Evolutionary conservation across 83 land plant species (phyloP), one percentile per base, ranked within the genome.

Genomic region (Thuja plicata): DNA sequence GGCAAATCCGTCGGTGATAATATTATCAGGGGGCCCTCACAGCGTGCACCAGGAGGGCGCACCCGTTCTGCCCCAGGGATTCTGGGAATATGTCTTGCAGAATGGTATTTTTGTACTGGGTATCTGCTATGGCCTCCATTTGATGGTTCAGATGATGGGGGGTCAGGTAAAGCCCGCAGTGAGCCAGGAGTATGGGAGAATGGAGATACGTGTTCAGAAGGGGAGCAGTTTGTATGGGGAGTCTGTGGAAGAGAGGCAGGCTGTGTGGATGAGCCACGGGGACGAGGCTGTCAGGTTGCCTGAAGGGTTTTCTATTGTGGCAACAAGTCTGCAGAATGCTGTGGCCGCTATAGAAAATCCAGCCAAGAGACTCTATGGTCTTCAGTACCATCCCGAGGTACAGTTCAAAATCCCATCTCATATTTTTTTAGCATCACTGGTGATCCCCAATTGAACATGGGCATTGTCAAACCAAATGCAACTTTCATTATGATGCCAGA

Each of bases 331-430:
- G 81, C 97, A 98, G 89, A 97, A 97, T 15, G 92, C 89, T 9
- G 92, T 97, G 15, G 99, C 96, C 1, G 98, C 97, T 9, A 93
- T 98, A 86, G 98, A 97, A 93, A 89, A 93, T 86, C 81, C 87
- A 5, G 87, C 27, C 35, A 92, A 89, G 73, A 89, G 94, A 86
- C 88, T 98, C 41, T 97, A 90, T 86, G 99, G 99, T n/a, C 92
- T 98, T 35, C 99, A 98, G 90, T 98, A 96, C 88, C 99, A 98
- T 84, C 99, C 99, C 0, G 99, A 98, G 99, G 99, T 98, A 43
- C 45, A 43, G 3, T 43, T 43, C 45, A 43, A 43, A 43, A 43
- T 43, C 45, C 45, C 3, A 43, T 43, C 45, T 43, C 4, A 43
- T 43, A 5, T 43, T 43, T 43, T 41, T 43, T 43, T 43, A 43